phyloP scores from a whole-genome alignment of 495 filamentous ascomycete genomes.

The Daldinia childiae region DNA sequence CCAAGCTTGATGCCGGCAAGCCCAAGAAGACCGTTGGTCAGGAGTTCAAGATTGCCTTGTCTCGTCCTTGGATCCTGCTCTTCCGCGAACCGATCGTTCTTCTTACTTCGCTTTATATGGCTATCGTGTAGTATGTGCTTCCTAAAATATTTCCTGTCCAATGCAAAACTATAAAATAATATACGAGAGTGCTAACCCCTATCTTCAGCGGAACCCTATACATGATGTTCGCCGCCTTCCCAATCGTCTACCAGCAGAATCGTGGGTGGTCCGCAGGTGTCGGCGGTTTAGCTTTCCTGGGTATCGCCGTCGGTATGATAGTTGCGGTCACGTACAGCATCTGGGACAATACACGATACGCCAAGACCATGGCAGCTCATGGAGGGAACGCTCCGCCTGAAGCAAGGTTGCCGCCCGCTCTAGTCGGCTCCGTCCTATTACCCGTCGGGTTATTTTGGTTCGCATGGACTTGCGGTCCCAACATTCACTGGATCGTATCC shows the following conservation, averaged over 20 bases:
- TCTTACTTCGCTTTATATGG: slow-evolving; percentile 77
- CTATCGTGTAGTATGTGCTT: slow-evolving; percentile 67
- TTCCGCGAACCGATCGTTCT: slow-evolving; percentile 84
- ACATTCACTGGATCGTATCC: slow-evolving; percentile 63
- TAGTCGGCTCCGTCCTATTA: slow-evolving; percentile 63
- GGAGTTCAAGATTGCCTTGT: slow-evolving; percentile 60
- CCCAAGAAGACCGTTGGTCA: slow-evolving; percentile 56
- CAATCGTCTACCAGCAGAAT: slow-evolving; percentile 76
- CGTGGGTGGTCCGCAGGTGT: slow-evolving; percentile 78
- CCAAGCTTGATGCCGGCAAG: slow-evolving; percentile 66
- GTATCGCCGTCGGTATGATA: slow-evolving; percentile 81
- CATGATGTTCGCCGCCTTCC: slow-evolving; percentile 89
- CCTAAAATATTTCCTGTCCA: slow-evolving; percentile 52
- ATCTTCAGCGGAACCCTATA: slow-evolving; percentile 74
- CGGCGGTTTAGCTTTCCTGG: slow-evolving; percentile 80
- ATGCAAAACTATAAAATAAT: not conserved
- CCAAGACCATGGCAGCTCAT: slow-evolving; percentile 60
- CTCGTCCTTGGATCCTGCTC: slow-evolving; percentile 80
- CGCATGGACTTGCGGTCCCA: slow-evolving; percentile 63
- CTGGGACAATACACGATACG: slow-evolving; percentile 71
- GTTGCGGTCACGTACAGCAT: slow-evolving; percentile 72
- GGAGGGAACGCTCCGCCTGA: slow-evolving; percentile 72
- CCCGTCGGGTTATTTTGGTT: slow-evolving; percentile 70
- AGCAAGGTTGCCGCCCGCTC: slow-evolving; percentile 80
- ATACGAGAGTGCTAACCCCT: slow-evolving; percentile 11